phyloP scores from a whole-genome alignment of 495 filamentous ascomycete genomes.

The Penicillium daleae region DNA sequence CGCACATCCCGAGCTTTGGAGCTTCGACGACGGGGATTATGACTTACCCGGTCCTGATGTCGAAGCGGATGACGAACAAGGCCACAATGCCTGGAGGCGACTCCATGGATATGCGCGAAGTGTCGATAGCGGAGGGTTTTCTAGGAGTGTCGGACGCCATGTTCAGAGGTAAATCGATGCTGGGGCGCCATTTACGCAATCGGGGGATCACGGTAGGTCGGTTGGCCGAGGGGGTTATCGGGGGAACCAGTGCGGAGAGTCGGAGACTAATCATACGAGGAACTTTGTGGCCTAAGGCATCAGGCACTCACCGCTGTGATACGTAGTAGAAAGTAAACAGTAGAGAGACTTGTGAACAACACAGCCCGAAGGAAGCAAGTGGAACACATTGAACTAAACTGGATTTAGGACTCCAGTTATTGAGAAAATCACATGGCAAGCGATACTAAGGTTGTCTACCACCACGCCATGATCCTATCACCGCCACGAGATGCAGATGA shows the following conservation, averaged over 20 bases:
- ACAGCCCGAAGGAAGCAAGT: no score
- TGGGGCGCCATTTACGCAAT: conserved; percentile 24
- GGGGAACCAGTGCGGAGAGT: neutral
- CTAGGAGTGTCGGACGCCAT: conserved; percentile 41
- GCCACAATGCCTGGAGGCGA: conserved; percentile 72
- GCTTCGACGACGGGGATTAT: conserved; percentile 9
- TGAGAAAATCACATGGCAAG: no score
- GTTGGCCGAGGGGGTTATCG: neutral
- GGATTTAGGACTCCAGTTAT: no score
- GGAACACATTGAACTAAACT: no score
- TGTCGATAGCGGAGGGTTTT: conserved; percentile 40
- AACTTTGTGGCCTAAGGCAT: conserved; percentile 9
- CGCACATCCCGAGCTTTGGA: conserved; percentile 13
- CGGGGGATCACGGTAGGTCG: conserved; percentile 30
- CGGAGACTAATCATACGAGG: conserved; percentile 7
- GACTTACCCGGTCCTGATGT: conserved; percentile 77
- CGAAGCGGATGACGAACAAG: conserved; percentile 85
- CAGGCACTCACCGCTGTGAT: neutral
- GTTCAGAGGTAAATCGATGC: conserved; percentile 7
- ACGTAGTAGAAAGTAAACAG: neutral
- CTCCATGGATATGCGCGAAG: conserved; percentile 43
- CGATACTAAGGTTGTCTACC: no score
- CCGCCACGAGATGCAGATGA: no score
- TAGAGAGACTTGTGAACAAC: neutral
- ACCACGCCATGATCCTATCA: no score